Conservation (phyloP, 176 grass and related monocot species). For the Panicum miliaceum region DNA sequence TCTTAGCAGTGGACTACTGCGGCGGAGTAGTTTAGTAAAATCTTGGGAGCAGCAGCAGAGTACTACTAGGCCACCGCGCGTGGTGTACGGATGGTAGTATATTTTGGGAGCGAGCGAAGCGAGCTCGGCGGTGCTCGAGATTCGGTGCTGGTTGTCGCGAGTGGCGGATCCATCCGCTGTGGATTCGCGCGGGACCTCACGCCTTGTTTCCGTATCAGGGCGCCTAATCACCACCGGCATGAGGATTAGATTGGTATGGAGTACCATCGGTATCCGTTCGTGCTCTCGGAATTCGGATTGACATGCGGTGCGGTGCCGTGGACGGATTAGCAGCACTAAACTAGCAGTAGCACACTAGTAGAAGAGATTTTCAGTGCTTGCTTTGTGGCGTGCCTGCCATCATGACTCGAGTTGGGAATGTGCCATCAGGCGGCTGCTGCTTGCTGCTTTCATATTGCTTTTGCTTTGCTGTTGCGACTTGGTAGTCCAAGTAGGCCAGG, state of each 20-base stretch:
- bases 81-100: no score
- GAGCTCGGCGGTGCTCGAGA: neutral
- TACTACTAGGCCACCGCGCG: no score
- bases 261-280: no score
- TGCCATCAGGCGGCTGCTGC: conserved; percentile 2
- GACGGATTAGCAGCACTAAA: conserved; percentile 7
- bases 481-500: neutral
- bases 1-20: neutral
- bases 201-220: conserved; percentile 33
- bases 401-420: no score
- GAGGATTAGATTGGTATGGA: conserved; percentile 19
- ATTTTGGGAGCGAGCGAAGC: no score
- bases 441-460: neutral
- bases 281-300: neutral
- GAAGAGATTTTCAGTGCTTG: neutral
- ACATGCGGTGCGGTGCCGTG: conserved; percentile 34
- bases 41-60: no score
- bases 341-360: neutral
- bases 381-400: neutral
- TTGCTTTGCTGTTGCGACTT: neutral
- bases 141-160: conserved; percentile 19
- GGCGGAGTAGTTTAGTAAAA: no score
- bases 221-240: neutral
- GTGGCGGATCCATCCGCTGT: conserved; percentile 2
- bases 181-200: neutral